Evolutionary conservation across 2,329 filamentous ascomycete genomes (phyloP), one percentile per base, ranked within the genome.

Genomic region (Calonectria honghensis): DNA sequence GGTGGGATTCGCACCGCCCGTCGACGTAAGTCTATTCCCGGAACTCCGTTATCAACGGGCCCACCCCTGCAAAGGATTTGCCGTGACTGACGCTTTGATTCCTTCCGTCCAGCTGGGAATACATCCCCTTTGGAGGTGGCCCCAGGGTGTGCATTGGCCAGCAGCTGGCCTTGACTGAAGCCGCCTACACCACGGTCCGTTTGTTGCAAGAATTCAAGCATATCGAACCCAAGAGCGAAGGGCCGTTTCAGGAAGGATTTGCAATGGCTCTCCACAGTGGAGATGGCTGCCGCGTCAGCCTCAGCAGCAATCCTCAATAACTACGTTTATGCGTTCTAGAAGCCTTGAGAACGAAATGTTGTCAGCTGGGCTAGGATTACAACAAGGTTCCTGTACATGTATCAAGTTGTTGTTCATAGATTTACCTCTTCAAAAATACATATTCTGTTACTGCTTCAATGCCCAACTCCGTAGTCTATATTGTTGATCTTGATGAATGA

Each of bases 141-240:
- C 86, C 87, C 2, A 82, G 86, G 14, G 86, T 85, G 41, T 89
- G 88, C 73, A 79, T 86, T 20, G 85, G 85, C 54, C 87, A 88
- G 77, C 83, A 88, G 76, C 86, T 87, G 52, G 85, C 85, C 14
- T 77, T 84, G 48, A 83, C 84, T 24, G 83, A 86, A 75, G 79
- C 85, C 61, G 80, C 83, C 1, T 87, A 87, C 72, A 57, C 45
- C 5, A 54, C 50, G 2, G 48, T 57, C 9, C 68, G 68, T 9
- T 18, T 72, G 14, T 20, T 72, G 27, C 64, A 68, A 29, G 39
- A 65, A 29, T 74, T 72, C 57, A 57, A 39, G 45, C 11, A 32
- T 4, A 35, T 74, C 14, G 54, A 74, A 29, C 13, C 63, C 4
- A 66, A 31, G 45, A 65, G 41, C 27, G 41, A 61, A 57, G 57